phyloP scores from a whole-genome alignment of 2,329 filamentous ascomycete species.

The Gaeumannomyces tritici region DNA sequence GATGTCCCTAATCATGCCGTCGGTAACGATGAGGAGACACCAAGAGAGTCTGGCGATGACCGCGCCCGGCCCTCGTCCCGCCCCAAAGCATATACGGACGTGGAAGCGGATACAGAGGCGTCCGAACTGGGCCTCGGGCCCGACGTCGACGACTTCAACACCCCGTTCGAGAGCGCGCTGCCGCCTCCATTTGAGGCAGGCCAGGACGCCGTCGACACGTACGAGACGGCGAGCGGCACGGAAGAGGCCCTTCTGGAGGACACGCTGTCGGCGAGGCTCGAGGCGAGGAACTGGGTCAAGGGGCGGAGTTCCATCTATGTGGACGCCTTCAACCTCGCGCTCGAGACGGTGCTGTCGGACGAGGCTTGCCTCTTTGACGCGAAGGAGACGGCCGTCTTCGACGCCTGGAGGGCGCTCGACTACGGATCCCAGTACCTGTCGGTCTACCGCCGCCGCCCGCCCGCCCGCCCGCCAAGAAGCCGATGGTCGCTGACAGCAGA shows the following conservation, averaged over 20 bases:
- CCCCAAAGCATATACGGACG: too few species aligned
- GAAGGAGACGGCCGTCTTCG: conserved; percentile 68
- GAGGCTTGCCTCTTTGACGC: conserved; percentile 81
- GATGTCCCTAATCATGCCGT: background rate
- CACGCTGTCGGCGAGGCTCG: conserved; percentile 40
- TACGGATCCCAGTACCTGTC: conserved; percentile 92
- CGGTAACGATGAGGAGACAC: background rate
- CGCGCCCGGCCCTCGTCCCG: background rate
- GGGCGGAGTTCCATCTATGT: conserved; percentile 89
- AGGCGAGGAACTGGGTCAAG: conserved; percentile 51
- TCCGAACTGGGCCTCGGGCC: background rate
- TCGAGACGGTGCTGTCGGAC: conserved; percentile 82
- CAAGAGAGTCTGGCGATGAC: background rate
- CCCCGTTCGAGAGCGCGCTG: conserved; percentile 62
- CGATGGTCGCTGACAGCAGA: conserved; percentile 6
- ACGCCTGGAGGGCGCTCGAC: conserved; percentile 58
- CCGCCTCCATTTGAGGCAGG: conserved; percentile 53
- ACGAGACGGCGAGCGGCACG: conserved; percentile 56
- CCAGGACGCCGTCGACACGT: conserved; percentile 66
- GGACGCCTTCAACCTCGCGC: conserved; percentile 88
- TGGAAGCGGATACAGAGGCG: too few species aligned
- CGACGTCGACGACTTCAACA: conserved; percentile 25
- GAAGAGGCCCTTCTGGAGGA: conserved; percentile 26
- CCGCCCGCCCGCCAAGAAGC: too few species aligned
- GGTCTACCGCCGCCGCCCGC: conserved; percentile 19